Percentiles rank a stretch among this genome's conserved stretches.
phyloP scores from a whole-genome alignment of 345 rosid species.

The Ricinus communis region DNA sequence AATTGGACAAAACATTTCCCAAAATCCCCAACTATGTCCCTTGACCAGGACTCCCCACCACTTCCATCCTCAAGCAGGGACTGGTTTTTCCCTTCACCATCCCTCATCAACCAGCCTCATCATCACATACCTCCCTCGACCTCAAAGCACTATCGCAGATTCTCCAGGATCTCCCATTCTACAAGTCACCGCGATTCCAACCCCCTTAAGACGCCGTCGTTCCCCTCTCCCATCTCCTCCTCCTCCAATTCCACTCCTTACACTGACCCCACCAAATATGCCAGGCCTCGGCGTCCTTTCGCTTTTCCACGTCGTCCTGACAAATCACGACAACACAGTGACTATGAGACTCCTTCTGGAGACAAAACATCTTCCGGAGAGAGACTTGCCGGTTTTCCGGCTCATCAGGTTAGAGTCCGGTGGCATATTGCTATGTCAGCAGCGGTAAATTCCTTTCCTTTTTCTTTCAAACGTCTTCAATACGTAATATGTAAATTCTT shows the following conservation, averaged over 20 bases:
- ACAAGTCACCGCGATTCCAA: conserved; percentile 21
- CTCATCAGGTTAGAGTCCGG: conserved; percentile 33
- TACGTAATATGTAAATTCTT: neutral
- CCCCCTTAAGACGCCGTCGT: conserved; percentile 24
- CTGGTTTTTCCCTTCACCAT: conserved; percentile 68
- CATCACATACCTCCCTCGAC: conserved; percentile 20
- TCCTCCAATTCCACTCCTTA: conserved; percentile 22
- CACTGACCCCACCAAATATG: conserved; percentile 29
- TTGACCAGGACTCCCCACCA: conserved; percentile 24
- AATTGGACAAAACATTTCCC: neutral
- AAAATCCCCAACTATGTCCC: conserved; percentile 37
- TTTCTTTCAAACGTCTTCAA: no score
- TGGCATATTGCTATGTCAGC: conserved; percentile 44
- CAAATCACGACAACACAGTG: conserved; percentile 13
- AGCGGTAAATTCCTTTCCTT: conserved; percentile 34
- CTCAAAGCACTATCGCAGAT: conserved; percentile 39
- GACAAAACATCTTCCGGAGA: conserved; percentile 18
- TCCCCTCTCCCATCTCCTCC: conserved; percentile 20
- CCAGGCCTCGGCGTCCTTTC: conserved; percentile 37
- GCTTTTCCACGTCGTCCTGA: conserved; percentile 23
- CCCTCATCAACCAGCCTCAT: conserved; percentile 43
- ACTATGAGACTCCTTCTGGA: conserved; percentile 12
- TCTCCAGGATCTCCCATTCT: conserved; percentile 37
- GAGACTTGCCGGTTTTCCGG: conserved; percentile 11
- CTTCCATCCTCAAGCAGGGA: conserved; percentile 45